phyloP scores from a whole-genome alignment of 768 basidiomycete genomes.

The Tephrocybe sp. region DNA sequence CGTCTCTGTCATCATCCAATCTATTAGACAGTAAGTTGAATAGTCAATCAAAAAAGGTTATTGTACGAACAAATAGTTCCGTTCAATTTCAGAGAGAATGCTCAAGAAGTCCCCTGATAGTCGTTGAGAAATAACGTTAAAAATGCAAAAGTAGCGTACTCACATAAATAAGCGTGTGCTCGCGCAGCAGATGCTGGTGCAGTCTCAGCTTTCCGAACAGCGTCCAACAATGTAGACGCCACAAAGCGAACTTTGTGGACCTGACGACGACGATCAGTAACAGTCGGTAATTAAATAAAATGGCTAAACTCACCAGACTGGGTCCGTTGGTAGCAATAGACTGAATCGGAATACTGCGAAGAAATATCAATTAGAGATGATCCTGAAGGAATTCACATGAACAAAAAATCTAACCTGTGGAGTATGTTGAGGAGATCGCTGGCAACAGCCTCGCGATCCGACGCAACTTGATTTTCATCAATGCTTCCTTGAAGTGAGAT shows the following conservation, averaged over 20 bases:
- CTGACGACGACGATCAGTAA: slow-evolving; percentile 32
- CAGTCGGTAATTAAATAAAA: background rate
- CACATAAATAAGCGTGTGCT: slow-evolving; percentile 85
- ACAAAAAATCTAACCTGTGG: slow-evolving; percentile 70
- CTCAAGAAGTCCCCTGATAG: slow-evolving; percentile 84
- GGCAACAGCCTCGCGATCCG: slow-evolving; percentile 81
- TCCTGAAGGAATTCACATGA: background rate
- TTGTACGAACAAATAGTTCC: slow-evolving; percentile 73
- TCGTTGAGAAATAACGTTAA: slow-evolving; percentile 6
- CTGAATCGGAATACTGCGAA: slow-evolving; percentile 80
- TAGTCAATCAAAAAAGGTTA: slow-evolving; percentile 5
- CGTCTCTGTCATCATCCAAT: slow-evolving; percentile 71
- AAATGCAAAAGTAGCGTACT: slow-evolving; percentile 24
- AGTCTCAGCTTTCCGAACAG: slow-evolving; percentile 77
- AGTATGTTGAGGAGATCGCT: slow-evolving; percentile 85
- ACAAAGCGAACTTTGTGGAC: slow-evolving; percentile 94
- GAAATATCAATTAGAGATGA: slow-evolving; percentile 3
- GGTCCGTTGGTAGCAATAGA: slow-evolving; percentile 89
- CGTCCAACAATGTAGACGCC: slow-evolving; percentile 84
- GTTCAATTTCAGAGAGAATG: slow-evolving; percentile 88
- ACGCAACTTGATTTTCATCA: slow-evolving; percentile 62
- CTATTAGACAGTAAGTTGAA: slow-evolving; percentile 21
- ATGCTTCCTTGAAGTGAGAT: slow-evolving; percentile 61
- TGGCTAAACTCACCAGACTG: slow-evolving; percentile 47
- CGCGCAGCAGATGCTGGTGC: slow-evolving; percentile 78